Evolutionary conservation across 2,329 filamentous ascomycete species (phyloP), one percentile per base, ranked within the genome.

Genomic region (Paecilomyces formosus): DNA sequence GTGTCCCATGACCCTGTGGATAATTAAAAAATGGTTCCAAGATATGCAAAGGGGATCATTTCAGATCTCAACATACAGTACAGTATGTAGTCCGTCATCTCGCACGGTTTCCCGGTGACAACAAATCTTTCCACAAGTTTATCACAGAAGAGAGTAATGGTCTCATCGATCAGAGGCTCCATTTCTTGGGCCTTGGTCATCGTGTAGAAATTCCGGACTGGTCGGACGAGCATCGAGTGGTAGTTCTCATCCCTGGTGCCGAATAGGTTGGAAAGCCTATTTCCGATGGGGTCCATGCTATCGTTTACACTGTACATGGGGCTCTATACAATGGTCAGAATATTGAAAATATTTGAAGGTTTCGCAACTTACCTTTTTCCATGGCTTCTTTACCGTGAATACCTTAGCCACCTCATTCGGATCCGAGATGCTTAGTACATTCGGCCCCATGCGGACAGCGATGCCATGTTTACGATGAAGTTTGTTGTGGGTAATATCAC

Each of bases 391-490:
- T 52, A 35, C 31, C 1, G 28, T 30, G 21, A 53, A n/a, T 53
- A 58, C 59, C 66, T 63, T 71, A 69, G 26, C 63, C 64, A 72
- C 21, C 66, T 68, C 60, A 90, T 92, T 82, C 0, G 89, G 88
- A 63, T 91, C 83, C 5, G 88, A 84, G 65, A 93, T 90, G 0
- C 88, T 90, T 2, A 94, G 73, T 0, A 78, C 78, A 62, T 92
- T 92, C 0, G 90, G 90, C 0, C 89, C 90, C 22, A 92, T 74
- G 1, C 89, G 82, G 1, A 94, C 88, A 5, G 92, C 79, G 65
- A 88, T 82, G 39, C 90, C 90, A 75, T 90, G 81, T 65, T 89
- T 81, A 13, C 81, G 79, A 70, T 94, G 90, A 1, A 93, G 78
- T 9, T 74, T 78, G 55, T 86, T 80, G 57, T 88, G 86, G 0